Percentiles rank a stretch among this genome's conserved stretches.
These are phyloP conservation scores for Chaetoscypha palmicola DNA, from an alignment of 2,329 filamentous ascomycete species.

Conservation along the genomic window DNA sequence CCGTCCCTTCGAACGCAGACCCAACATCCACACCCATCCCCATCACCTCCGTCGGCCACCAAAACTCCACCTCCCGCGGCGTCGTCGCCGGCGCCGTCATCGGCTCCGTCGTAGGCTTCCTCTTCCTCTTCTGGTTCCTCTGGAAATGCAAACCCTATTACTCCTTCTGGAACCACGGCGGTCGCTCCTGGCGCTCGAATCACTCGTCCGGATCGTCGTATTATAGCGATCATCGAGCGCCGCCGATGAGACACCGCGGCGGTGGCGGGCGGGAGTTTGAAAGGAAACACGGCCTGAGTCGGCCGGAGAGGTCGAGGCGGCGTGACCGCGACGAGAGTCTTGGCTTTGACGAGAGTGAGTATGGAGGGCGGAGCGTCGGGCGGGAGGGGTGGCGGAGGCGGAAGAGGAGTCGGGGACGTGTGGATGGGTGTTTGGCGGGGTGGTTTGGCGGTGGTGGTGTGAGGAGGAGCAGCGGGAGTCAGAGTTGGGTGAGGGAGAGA, in stretches of 20 bases:
- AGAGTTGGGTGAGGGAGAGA: background rate
- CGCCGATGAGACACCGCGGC: background rate
- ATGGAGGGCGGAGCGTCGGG: background rate
- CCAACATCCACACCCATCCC: background rate
- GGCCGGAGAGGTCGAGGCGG: background rate
- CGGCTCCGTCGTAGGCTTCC: constrained; percentile 26
- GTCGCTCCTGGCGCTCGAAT: background rate
- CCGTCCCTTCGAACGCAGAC: background rate
- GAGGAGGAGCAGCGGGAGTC: background rate
- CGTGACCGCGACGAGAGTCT: background rate
- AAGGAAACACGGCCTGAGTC: background rate
- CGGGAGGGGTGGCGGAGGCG: background rate
- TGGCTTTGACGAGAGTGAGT: background rate
- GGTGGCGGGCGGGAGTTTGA: background rate
- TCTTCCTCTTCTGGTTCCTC: constrained; percentile 32
- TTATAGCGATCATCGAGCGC: background rate
- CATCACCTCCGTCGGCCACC: background rate
- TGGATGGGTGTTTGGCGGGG: background rate
- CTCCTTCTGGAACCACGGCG: too few relatives aligned
- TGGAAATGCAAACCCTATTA: background rate
- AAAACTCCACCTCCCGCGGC: background rate
- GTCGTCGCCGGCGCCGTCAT: constrained; percentile 9
- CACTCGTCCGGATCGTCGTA: background rate
- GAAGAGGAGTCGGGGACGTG: background rate
- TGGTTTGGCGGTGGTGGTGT: background rate